Percentiles rank a stretch among this genome's conserved stretches.
These are phyloP conservation scores for Porcisia deanei DNA, from an alignment of 208 protist genomes.

Conservation along the genomic window DNA sequence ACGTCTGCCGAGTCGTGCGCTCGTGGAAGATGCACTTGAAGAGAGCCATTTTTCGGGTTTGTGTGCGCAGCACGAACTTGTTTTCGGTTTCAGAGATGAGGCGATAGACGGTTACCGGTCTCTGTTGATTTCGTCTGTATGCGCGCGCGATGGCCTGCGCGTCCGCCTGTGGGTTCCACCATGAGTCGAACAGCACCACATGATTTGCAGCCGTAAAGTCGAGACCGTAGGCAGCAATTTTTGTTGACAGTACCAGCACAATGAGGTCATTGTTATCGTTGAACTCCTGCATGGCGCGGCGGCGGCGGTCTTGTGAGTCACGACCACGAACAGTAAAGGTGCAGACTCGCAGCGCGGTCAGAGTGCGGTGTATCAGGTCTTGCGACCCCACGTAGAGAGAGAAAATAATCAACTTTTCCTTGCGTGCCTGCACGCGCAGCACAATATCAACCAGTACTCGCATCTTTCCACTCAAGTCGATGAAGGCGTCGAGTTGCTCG, in stretches of 20 bases:
- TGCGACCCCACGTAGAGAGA: conserved; percentile 85
- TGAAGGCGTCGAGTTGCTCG: conserved; percentile 51
- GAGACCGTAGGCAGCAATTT: conserved; percentile 97
- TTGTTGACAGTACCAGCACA: conserved; percentile 95
- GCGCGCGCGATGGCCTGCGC: conserved; percentile 95
- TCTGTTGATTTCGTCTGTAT: conserved; percentile 98
- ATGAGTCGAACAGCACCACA: conserved; percentile 98
- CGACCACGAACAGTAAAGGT: conserved; percentile 70
- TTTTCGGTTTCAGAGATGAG: conserved; percentile 79
- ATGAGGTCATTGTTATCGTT: conserved; percentile 42
- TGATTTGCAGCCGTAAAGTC: conserved; percentile 98
- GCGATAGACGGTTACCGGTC: conserved; percentile 96
- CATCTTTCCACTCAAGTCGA: conserved; percentile 78
- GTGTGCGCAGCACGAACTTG: conserved; percentile 50
- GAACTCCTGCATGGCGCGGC: conserved; percentile 65
- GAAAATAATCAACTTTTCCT: conserved; percentile 88
- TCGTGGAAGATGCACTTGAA: conserved; percentile 83
- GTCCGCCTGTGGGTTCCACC: conserved; percentile 99
- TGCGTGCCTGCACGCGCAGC: conserved; percentile 32
- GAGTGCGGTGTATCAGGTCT: conserved; percentile 73
- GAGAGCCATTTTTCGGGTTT: conserved; percentile 76
- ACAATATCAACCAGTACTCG: conserved; percentile 68
- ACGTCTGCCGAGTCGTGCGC: conserved; percentile 49
- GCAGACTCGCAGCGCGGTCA: conserved; percentile 53
- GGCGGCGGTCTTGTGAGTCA: conserved; percentile 62